Base-by-base conservation (phyloP, 805 yeast genomes). In the Starmerella vitae region DNA sequence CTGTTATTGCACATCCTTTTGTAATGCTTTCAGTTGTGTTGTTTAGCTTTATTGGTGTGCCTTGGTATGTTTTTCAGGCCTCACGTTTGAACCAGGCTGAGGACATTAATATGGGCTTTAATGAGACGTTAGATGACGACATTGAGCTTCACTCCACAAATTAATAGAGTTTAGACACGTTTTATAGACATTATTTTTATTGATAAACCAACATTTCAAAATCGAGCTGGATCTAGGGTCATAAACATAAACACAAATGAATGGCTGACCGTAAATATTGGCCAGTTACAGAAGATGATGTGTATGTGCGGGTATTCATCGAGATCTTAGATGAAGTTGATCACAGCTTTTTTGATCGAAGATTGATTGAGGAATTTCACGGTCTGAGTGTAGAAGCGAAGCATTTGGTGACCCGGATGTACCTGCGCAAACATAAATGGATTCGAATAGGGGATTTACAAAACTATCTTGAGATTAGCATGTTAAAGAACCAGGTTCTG, bases 271-370 rank as follows among this genome's bases (percentile, higher is more conserved):
- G 30, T 10, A 43, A 45, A 26, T 47, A 47, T 45, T 49, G 49
- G 52, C 42, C 36, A 20, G 42, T 51, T 36, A 45, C 46, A 4
- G 45, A 40, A 15, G 30, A 37, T 19, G 53, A 49, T 27, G 56
- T 44, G 17, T 52, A 52, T 30, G 47, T 49, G 13, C 45, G 47
- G 13, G 45, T 52, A 3, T 52, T 50, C 32, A 41, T 36, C 13
- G 45, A 45, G 25, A 49, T 52, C 3, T 22, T 52, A 14, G 31
- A 20, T 9, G 56, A 52, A 34, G 21, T 50, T 3, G 54, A 51
- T 28, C 34, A 17, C 4, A 17, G 20, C 3, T 25, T 52, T 5
- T 20, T 52, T 15, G 42, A 42, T 2, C 10, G 20, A 3, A 39
- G 33, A 9, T 20, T 34, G 3, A 20, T 39, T 1, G 21, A 14